A percentile compares a stretch with the other conserved stretches of the same genome.
Evolutionary conservation across 2,329 filamentous ascomycete genomes (phyloP).

Genomic region (Xylariaceae sp.): DNA sequence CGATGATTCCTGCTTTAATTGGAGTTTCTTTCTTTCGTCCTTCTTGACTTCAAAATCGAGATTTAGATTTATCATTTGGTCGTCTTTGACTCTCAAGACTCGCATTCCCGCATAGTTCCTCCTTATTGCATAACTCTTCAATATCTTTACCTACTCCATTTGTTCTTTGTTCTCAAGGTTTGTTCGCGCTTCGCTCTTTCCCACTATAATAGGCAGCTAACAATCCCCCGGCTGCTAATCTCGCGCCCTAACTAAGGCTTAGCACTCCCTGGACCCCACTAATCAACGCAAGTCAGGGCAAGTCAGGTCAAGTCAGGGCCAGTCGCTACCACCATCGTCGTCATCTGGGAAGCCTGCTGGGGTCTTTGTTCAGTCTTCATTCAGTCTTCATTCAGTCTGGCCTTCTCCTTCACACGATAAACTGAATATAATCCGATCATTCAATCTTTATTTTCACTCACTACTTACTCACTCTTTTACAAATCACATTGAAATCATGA

Average conservation of each 20-base stretch:
- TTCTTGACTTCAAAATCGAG: background rate
- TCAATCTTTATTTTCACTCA: too few relatives aligned
- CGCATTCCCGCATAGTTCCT: too few relatives aligned
- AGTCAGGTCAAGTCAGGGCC: too few relatives aligned
- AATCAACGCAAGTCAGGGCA: too few relatives aligned
- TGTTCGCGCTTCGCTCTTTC: background rate
- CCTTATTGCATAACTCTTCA: background rate
- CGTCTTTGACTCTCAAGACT: too few relatives aligned
- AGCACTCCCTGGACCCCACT: background rate
- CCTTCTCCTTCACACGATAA: background rate
- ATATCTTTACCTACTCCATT: background rate
- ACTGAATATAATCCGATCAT: background rate
- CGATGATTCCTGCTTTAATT: background rate
- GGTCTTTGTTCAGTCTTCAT: too few relatives aligned
- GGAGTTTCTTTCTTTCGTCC: background rate
- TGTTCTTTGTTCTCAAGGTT: background rate
- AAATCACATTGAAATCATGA: slow-evolving; percentile 41
- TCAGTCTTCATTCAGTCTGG: too few relatives aligned
- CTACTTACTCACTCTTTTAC: background rate
- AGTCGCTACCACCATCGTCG: slow-evolving; percentile 10
- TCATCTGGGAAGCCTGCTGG: background rate
- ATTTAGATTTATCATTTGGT: too few relatives aligned
- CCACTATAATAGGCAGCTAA: background rate
- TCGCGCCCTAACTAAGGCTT: background rate
- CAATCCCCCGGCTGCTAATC: background rate